Percentiles rank a stretch among this genome's conserved stretches.
Conservation (phyloP, 345 rosid species). For the Mallotus nudiflorus region DNA sequence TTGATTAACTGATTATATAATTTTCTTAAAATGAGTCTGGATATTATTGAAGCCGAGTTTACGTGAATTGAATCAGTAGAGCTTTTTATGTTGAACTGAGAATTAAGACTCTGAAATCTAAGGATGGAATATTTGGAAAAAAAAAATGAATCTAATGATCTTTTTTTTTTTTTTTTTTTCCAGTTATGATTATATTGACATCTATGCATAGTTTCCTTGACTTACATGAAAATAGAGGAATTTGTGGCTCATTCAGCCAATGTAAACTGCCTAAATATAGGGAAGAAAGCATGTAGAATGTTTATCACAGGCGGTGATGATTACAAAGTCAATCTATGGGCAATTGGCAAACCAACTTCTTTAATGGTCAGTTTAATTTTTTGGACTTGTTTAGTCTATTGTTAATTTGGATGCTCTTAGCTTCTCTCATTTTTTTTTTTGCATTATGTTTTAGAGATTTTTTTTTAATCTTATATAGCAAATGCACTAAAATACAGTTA, state of each 20-base stretch:
- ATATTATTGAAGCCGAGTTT: not conserved
- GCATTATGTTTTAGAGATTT: not conserved
- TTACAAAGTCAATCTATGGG: constrained; percentile 88
- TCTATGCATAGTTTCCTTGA: constrained; percentile 34
- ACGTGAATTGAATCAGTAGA: not conserved
- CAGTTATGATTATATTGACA: not conserved
- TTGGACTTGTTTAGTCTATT: not conserved
- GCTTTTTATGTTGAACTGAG: not conserved
- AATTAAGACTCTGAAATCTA: not conserved
- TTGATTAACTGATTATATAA: no score
- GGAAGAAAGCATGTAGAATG: constrained; percentile 76
- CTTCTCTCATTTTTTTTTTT: not conserved
- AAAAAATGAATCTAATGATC: not conserved
- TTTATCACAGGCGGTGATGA: constrained; percentile 92
- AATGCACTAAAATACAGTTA: not conserved
- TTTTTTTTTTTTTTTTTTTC: constrained; percentile 14
- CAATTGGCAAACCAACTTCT: constrained; percentile 82
- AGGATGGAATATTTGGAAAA: not conserved
- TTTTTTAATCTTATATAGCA: not conserved
- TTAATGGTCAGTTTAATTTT: constrained; percentile 56
- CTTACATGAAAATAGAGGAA: constrained; percentile 69
- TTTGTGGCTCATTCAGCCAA: constrained; percentile 86
- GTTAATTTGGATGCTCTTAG: not conserved
- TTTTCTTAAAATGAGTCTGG: no score
- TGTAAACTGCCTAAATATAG: constrained; percentile 79